phyloP scores from a whole-genome alignment of 352 stramenopile species.

The Phytophthora sojae region DNA sequence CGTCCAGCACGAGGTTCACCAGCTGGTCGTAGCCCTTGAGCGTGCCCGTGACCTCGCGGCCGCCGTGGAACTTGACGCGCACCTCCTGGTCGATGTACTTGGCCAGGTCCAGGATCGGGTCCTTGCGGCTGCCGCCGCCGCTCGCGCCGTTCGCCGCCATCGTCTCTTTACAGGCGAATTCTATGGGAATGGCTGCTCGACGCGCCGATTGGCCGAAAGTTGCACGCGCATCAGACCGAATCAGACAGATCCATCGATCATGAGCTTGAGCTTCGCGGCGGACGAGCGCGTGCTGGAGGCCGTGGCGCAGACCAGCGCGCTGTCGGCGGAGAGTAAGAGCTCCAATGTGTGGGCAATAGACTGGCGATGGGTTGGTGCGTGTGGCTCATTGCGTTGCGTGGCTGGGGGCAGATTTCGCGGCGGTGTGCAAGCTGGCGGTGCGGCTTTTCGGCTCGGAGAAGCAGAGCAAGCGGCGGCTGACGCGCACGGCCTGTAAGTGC shows the following conservation, averaged over 20 bases:
- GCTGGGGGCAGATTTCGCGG: constrained; percentile 58
- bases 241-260: constrained; percentile 38
- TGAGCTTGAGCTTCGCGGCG: constrained; percentile 55
- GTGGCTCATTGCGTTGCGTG: background rate
- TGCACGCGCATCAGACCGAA: constrained; percentile 24
- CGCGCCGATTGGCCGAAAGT: constrained; percentile 32
- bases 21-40: constrained; percentile 97
- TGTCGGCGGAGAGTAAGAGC: constrained; percentile 54
- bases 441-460: constrained; percentile 71
- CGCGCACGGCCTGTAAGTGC: constrained; percentile 63
- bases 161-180: constrained; percentile 5
- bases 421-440: constrained; percentile 60
- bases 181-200: constrained; percentile 11
- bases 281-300: constrained; percentile 74
- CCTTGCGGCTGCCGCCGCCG: constrained; percentile 52
- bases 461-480: constrained; percentile 66
- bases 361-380: background rate
- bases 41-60: constrained; percentile 91
- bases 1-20: constrained; percentile 97
- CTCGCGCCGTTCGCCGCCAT: constrained; percentile 79
- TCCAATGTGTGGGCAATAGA: background rate
- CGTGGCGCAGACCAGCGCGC: constrained; percentile 39
- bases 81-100: constrained; percentile 96
- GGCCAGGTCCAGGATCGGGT: constrained; percentile 94
- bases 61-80: constrained; percentile 95